A percentile compares a stretch with the other conserved stretches of the same genome.
phyloP scores from a whole-genome alignment of 306 rosid species.

The Prosopis cineraria region DNA sequence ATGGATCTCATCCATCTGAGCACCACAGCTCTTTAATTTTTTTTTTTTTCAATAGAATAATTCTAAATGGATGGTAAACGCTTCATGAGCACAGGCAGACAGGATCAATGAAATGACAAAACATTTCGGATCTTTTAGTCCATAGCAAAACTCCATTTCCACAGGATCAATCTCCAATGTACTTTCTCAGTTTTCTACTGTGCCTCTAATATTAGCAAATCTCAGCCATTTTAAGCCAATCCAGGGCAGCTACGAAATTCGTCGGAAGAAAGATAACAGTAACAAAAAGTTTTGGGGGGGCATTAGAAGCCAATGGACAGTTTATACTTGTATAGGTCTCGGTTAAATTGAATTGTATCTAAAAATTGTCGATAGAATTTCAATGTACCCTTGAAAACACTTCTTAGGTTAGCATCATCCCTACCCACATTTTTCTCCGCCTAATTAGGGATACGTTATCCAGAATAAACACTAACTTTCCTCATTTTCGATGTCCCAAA shows the following conservation, averaged over 20 bases:
- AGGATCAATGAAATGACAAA: background rate
- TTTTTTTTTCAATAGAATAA: background rate
- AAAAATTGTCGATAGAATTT: background rate
- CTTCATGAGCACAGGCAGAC: background rate
- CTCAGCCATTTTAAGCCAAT: background rate
- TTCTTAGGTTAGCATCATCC: background rate
- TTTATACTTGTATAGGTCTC: background rate
- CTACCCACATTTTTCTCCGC: background rate
- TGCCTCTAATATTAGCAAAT: background rate
- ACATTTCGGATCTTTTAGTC: background rate
- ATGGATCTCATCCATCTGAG: constrained; percentile 14
- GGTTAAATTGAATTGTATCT: background rate
- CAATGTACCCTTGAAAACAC: background rate
- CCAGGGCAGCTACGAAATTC: background rate
- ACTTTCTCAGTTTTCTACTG: background rate
- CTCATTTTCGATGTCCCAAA: constrained; percentile 4
- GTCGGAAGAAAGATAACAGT: background rate
- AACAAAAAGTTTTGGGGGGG: background rate
- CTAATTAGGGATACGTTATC: background rate
- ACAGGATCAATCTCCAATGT: background rate
- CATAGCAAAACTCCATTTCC: background rate
- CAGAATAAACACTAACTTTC: constrained; percentile 7
- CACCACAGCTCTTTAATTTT: background rate
- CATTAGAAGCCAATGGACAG: background rate
- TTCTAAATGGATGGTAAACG: background rate